Percentiles rank a stretch among this genome's conserved stretches.
These are phyloP conservation scores for Diaporthe destruens DNA, from an alignment of 2,329 filamentous ascomycete species.

Conservation along the genomic window DNA sequence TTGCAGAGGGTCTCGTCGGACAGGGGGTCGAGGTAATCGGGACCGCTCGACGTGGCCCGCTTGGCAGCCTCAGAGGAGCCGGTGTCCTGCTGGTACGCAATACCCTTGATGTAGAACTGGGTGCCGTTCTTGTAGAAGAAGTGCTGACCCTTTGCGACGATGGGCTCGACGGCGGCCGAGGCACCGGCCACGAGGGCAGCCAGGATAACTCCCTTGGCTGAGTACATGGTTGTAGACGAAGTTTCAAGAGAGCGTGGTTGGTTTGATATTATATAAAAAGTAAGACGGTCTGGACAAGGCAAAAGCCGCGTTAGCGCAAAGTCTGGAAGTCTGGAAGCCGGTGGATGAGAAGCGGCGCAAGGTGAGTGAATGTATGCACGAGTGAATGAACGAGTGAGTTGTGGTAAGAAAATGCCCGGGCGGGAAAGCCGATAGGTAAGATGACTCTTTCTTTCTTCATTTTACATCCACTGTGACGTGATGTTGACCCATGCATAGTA, in stretches of 20 bases:
- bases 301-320: constrained; percentile 31
- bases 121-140: constrained; percentile 87
- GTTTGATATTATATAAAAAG: constrained; percentile 24
- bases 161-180: constrained; percentile 39
- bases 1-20: constrained; percentile 78
- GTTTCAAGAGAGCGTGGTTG: constrained; percentile 29
- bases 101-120: constrained; percentile 84
- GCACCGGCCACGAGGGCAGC: constrained; percentile 39
- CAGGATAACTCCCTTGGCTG: constrained; percentile 38
- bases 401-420: too few species aligned
- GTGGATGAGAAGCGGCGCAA: background rate
- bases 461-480: background rate
- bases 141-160: constrained; percentile 42
- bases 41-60: constrained; percentile 57
- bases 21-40: constrained; percentile 84
- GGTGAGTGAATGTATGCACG: background rate
- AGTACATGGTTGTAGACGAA: constrained; percentile 38
- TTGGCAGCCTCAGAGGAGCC: constrained; percentile 57
- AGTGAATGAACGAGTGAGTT: background rate
- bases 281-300: constrained; percentile 30
- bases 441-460: background rate
- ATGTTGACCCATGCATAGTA: constrained; percentile 4
- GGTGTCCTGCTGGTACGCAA: constrained; percentile 93
- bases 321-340: too few species aligned
- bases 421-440: background rate